Conservation (phyloP, 1,139 yeast species). For the Debaryomyces coudertii region DNA sequence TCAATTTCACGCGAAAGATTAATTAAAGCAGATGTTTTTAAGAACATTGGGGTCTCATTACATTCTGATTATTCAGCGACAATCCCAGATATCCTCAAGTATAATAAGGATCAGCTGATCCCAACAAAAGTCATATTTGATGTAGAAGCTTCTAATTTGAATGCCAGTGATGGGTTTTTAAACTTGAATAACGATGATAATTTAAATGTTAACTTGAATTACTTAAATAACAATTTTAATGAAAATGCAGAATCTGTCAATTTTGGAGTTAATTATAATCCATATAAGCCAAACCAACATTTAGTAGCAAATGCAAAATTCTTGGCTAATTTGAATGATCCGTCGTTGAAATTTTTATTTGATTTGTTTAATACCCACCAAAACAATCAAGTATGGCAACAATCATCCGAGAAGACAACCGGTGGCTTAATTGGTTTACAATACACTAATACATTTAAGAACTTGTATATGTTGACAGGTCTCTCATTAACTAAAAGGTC, state of each 20-base stretch:
- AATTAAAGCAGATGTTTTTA: slow-evolving; percentile 49
- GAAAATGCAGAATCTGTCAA: slow-evolving; percentile 47
- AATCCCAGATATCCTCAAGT: slow-evolving; percentile 29
- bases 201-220: slow-evolving; percentile 42
- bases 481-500: slow-evolving; percentile 46
- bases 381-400: slow-evolving; percentile 47
- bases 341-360: slow-evolving; percentile 41
- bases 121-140: slow-evolving; percentile 45
- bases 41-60: slow-evolving; percentile 35
- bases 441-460: slow-evolving; percentile 22
- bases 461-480: slow-evolving; percentile 38
- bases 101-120: slow-evolving; percentile 41
- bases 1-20: slow-evolving; percentile 32
- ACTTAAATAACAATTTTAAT: slow-evolving; percentile 48
- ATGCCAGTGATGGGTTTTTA: slow-evolving; percentile 39
- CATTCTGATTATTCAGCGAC: slow-evolving; percentile 37
- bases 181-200: slow-evolving; percentile 45
- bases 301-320: slow-evolving; percentile 39
- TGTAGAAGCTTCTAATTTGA: slow-evolving; percentile 37
- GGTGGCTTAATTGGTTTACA: slow-evolving; percentile 52
- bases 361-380: slow-evolving; percentile 40
- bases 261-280: slow-evolving; percentile 47
- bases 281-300: slow-evolving; percentile 50
- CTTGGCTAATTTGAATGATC: slow-evolving; percentile 42
- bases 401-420: slow-evolving; percentile 32